These are phyloP conservation scores for Coniochaeta sp. DNA, from an alignment of 2,329 filamentous ascomycete species.

Conservation along the genomic window DNA sequence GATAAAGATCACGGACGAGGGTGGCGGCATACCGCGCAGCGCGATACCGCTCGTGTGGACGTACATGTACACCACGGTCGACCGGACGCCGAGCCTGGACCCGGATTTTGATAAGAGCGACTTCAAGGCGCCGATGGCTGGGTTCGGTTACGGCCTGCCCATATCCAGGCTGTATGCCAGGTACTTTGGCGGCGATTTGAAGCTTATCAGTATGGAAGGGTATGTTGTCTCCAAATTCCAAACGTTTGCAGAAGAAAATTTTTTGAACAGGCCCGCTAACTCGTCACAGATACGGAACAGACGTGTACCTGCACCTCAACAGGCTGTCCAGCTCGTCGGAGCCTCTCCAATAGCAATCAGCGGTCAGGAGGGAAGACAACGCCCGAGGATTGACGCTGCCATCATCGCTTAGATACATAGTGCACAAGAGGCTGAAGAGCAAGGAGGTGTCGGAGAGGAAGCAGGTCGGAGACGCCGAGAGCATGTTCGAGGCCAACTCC, in stretches of 20 bases:
- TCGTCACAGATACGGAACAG: constrained; percentile 75
- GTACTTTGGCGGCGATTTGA: constrained; percentile 95
- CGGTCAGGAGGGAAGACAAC: constrained; percentile 72
- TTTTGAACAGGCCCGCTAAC: not conserved
- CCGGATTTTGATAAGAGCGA: constrained; percentile 98
- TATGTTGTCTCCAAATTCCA: constrained; percentile 37
- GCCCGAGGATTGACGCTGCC: constrained; percentile 60
- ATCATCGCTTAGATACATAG: constrained; percentile 35
- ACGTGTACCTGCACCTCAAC: constrained; percentile 97
- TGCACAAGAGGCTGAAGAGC: constrained; percentile 62
- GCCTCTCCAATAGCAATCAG: constrained; percentile 89
- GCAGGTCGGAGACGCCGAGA: constrained; percentile 84
- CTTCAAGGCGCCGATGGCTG: constrained; percentile 98
- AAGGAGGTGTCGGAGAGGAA: constrained; percentile 77
- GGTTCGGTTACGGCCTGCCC: constrained; percentile 94
- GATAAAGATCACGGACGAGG: constrained; percentile 96
- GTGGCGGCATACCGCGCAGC: constrained; percentile 87
- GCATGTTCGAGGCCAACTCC: constrained; percentile 47
- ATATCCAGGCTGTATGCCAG: constrained; percentile 91
- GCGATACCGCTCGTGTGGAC: constrained; percentile 98
- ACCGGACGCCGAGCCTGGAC: constrained; percentile 88
- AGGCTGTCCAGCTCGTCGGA: constrained; percentile 91
- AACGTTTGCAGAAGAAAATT: not conserved
- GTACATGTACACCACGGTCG: constrained; percentile 99
- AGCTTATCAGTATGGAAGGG: constrained; percentile 99